Evolutionary conservation across 2,329 filamentous ascomycete species (phyloP).

Genomic region (Cladosporium sp.): DNA sequence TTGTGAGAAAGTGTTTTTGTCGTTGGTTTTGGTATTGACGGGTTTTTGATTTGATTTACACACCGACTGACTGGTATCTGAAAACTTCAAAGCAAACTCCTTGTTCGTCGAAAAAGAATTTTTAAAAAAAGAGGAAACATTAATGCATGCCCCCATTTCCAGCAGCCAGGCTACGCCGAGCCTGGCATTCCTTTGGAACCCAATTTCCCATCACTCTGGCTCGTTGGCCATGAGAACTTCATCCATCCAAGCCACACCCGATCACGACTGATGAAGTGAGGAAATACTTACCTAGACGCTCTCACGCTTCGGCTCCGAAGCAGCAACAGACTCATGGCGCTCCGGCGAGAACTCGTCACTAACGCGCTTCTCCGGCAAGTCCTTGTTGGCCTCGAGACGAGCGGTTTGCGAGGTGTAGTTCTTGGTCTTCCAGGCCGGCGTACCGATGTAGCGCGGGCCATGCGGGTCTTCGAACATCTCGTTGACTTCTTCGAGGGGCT

Average conservation of each 20-base stretch:
- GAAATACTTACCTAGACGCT: background rate
- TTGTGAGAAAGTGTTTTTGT: no score
- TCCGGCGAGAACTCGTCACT: constrained; percentile 17
- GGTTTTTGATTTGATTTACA: no score
- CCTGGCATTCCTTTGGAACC: no score
- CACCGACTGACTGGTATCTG: no score
- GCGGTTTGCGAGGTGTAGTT: constrained; percentile 17
- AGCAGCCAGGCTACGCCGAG: no score
- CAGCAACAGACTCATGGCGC: constrained; percentile 13
- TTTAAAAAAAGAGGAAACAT: no score
- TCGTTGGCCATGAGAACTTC: no score
- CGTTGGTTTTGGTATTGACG: no score
- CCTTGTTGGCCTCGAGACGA: constrained; percentile 21
- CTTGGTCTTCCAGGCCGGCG: constrained; percentile 53
- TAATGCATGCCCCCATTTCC: no score
- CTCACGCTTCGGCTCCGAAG: background rate
- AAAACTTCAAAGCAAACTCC: background rate
- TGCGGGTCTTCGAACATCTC: constrained; percentile 56
- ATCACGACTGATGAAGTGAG: no score
- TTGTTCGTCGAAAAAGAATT: background rate
- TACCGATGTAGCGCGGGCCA: constrained; percentile 42
- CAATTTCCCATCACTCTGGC: no score
- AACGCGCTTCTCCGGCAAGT: constrained; percentile 19
- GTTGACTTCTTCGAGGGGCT: constrained; percentile 72
- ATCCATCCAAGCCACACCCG: no score